These are phyloP conservation scores for Kuraishia capsulata DNA, from an alignment of 805 yeast genomes.

Conservation along the genomic window DNA sequence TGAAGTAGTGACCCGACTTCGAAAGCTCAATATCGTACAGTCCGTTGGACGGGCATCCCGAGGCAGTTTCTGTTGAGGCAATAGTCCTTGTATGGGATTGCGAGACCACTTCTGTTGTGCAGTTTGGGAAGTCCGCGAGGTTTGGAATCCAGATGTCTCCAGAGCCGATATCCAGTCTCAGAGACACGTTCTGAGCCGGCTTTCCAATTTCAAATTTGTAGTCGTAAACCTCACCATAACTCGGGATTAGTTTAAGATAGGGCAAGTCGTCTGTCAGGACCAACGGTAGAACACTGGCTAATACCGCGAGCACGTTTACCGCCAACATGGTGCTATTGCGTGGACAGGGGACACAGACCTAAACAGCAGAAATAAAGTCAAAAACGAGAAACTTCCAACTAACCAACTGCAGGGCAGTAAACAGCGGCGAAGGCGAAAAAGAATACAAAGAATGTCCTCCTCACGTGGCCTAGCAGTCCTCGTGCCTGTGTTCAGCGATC, in stretches of 20 bases:
- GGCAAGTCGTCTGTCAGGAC: slow-evolving; percentile 9
- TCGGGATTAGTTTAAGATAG: slow-evolving; percentile 8
- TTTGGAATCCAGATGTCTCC: slow-evolving; percentile 22
- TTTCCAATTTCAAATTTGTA: slow-evolving; percentile 15
- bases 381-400: too few relatives aligned
- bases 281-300: too few relatives aligned
- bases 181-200: slow-evolving; percentile 12
- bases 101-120: slow-evolving; percentile 7
- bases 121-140: slow-evolving; percentile 10
- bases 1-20: slow-evolving; percentile 8
- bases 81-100: not conserved
- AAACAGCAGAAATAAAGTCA: too few relatives aligned
- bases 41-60: slow-evolving; percentile 16
- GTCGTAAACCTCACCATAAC: slow-evolving; percentile 12
- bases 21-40: slow-evolving; percentile 15
- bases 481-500: too few relatives aligned
- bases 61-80: not conserved
- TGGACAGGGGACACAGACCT: too few relatives aligned
- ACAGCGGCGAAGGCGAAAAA: too few relatives aligned
- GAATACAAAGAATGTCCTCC: too few relatives aligned
- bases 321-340: too few relatives aligned
- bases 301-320: too few relatives aligned
- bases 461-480: too few relatives aligned
- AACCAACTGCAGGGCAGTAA: too few relatives aligned
- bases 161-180: slow-evolving; percentile 21